Evolutionary conservation across 768 basidiomycete species (phyloP), one percentile per base, ranked within the genome.

Genomic region (Leccinum rimulosum): DNA sequence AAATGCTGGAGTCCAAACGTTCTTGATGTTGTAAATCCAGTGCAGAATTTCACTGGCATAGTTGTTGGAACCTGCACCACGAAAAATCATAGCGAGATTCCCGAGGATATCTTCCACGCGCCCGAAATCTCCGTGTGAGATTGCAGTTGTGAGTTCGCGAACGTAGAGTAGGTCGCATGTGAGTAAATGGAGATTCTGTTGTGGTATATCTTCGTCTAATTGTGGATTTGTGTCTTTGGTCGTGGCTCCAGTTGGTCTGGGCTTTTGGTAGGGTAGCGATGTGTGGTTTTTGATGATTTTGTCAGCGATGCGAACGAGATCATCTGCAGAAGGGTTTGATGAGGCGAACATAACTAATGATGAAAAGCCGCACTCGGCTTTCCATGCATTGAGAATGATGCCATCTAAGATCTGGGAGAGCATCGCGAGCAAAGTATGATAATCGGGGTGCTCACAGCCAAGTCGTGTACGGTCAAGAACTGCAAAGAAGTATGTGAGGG

Each of bases 1-100:
- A 62, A 74, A 74, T 17, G 71, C 61, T 0, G 70, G 66, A 0
- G 70, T 73, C 76, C 76, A 78, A 0, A 76, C 64, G 1, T 71
- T 45, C 31, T 75, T 69, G 12, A 71, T 36, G 25, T 67, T 69
- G 48, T 51, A 58, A 0, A 70, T 25, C 15, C 58, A 65, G 30
- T 67, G 62, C 1, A 66, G 58, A 3, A 69, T 66, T 11, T 69
- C 56, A 0, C 50, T 56, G 2, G 36, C 58, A 9, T 69, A 66
- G 36, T 69, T 68, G n/a, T 66, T 64, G 3, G 62, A 63, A 1
- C 68, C 60, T 1, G 50, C 64, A 31, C 68, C 62, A 43, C 59
- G 30, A 19, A 66, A 70, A 12, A 70, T 64, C 53, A 61, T 61
- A 0, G 59, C 56, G 3, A 68, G 58, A 27, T 47, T 50, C 0